These are phyloP conservation scores for Hibiscus syriacus DNA, from an alignment of 345 rosid genomes.

Conservation along the genomic window DNA sequence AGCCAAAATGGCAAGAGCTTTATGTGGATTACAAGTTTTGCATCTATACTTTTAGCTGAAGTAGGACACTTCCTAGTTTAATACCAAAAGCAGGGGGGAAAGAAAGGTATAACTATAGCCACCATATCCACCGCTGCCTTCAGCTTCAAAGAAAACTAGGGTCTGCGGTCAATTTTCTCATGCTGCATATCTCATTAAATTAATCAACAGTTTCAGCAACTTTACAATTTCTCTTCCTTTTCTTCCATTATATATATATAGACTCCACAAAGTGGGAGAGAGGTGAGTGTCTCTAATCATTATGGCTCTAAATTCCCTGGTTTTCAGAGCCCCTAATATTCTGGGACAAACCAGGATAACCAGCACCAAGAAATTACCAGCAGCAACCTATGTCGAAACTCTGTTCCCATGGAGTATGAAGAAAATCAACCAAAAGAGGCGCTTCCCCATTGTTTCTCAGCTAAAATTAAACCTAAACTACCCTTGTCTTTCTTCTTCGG, in stretches of 20 bases:
- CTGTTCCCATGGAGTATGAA: neutral
- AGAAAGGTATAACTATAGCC: neutral
- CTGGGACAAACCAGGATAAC: conserved; percentile 7
- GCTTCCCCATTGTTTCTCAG: conserved; percentile 16
- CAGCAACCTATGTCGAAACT: conserved; percentile 8
- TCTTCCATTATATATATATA: neutral
- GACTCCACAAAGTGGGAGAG: neutral
- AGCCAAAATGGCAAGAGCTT: no score
- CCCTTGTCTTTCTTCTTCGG: conserved; percentile 18
- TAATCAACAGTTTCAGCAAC: neutral
- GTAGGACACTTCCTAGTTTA: neutral
- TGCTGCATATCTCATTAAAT: neutral
- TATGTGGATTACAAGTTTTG: no score
- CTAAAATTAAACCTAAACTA: conserved; percentile 14
- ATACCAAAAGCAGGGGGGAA: neutral
- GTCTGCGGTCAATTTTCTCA: neutral
- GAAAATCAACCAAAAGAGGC: conserved; percentile 2
- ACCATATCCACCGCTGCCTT: neutral
- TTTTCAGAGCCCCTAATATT: conserved; percentile 22
- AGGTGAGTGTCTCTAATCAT: neutral
- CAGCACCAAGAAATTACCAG: neutral
- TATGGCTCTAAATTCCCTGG: conserved; percentile 40
- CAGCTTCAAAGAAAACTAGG: neutral
- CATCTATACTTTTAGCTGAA: neutral
- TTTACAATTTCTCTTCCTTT: neutral